Evolutionary conservation across 306 rosid genomes (phyloP).

Genomic region (Castanea crenata): DNA sequence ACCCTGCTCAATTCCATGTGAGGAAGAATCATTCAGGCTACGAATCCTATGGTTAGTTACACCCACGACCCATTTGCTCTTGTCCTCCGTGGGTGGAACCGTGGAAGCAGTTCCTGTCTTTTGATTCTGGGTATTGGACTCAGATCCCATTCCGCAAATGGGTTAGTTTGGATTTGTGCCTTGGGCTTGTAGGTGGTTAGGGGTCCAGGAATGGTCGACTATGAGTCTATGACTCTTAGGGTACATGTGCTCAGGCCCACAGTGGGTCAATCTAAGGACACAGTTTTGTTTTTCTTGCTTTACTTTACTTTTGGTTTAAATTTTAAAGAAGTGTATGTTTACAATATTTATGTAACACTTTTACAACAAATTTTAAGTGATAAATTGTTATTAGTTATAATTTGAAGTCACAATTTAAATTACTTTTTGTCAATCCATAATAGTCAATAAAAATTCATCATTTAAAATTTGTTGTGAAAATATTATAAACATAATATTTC

Average conservation of each 20-base stretch:
- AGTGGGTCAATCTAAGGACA: no score
- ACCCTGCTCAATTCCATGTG: constrained; percentile 52
- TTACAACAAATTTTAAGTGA: fast-evolving
- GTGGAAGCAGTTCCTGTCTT: constrained; percentile 37
- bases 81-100: constrained; percentile 40
- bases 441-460: no score
- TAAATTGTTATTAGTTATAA: no score
- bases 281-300: no score
- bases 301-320: no score
- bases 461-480: no score
- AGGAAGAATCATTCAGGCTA: constrained; percentile 60
- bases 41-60: constrained; percentile 58
- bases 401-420: no score
- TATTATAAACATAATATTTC: no score
- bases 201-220: constrained; percentile 30
- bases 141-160: constrained; percentile 40
- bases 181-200: constrained; percentile 12
- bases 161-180: constrained; percentile 34
- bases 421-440: no score
- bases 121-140: constrained; percentile 33
- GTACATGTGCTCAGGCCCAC: constrained; percentile 43
- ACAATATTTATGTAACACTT: no score
- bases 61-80: constrained; percentile 47
- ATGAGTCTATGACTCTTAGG: constrained; percentile 45
- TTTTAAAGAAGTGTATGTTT: fast-evolving